These are phyloP conservation scores for Macrolepiota albuminosa DNA, from an alignment of 768 basidiomycete species.

Conservation along the genomic window DNA sequence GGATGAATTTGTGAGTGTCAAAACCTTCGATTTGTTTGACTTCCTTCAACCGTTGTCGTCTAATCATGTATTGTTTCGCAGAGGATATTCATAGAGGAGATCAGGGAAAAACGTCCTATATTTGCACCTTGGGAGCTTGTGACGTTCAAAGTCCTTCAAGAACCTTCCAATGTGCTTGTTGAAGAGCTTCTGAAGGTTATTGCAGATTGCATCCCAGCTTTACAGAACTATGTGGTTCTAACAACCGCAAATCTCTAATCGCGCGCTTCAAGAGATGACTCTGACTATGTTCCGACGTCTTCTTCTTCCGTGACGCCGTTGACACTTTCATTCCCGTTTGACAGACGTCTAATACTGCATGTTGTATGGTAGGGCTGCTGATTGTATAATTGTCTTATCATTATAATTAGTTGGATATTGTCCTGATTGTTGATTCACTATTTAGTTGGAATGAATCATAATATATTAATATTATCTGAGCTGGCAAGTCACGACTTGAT, in stretches of 20 bases:
- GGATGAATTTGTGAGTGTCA: conserved; percentile 11
- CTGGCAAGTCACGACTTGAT: not conserved
- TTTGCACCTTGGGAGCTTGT: conserved; percentile 12
- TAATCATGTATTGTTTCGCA: not conserved
- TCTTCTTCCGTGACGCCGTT: not conserved
- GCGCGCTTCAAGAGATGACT: not conserved
- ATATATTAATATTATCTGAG: not conserved
- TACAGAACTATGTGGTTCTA: conserved; percentile 5
- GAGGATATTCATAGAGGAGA: conserved; percentile 7
- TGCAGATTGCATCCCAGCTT: conserved; percentile 11
- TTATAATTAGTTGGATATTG: not conserved
- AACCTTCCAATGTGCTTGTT: not conserved
- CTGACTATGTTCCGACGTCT: too few relatives aligned
- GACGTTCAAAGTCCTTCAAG: conserved; percentile 7
- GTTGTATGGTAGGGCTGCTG: not conserved
- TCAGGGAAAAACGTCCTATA: conserved; percentile 1
- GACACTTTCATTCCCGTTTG: not conserved
- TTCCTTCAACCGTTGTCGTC: not conserved
- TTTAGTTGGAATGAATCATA: not conserved
- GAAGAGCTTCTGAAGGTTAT: conserved; percentile 5
- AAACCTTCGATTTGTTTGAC: not conserved
- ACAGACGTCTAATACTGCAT: not conserved
- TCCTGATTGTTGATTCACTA: not conserved
- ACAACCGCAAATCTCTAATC: not conserved
- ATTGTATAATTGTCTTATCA: not conserved